These are phyloP conservation scores for Crithidia expoeki DNA, from an alignment of 208 protist genomes.

Conservation along the genomic window DNA sequence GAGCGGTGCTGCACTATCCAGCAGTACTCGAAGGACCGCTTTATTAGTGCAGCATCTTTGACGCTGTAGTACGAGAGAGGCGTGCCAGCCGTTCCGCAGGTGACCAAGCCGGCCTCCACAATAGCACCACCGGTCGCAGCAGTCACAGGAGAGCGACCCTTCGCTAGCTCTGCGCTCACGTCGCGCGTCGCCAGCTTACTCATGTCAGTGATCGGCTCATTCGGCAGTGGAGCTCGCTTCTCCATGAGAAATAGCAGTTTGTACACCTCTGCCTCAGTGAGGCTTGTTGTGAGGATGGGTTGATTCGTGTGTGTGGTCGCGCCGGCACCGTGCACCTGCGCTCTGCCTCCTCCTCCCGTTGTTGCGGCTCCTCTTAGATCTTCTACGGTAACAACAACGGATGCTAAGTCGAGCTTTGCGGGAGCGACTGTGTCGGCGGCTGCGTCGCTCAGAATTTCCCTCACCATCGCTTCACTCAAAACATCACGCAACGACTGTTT, in stretches of 20 bases:
- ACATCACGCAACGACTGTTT: not conserved
- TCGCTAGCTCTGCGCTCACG: not conserved
- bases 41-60: constrained; percentile 4
- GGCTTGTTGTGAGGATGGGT: constrained; percentile 6
- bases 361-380: no score
- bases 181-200: not conserved
- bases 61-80: constrained; percentile 15
- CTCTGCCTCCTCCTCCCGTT: not conserved
- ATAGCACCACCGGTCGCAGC: not conserved
- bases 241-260: constrained; percentile 14
- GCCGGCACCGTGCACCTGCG: constrained; percentile 1
- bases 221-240: constrained; percentile 18
- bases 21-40: constrained; percentile 36
- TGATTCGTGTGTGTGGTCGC: not conserved
- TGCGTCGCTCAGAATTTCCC: not conserved
- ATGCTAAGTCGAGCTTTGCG: not conserved
- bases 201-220: constrained; percentile 10
- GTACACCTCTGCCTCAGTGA: constrained; percentile 26
- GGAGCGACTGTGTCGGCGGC: not conserved
- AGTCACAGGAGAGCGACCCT: no score
- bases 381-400: not conserved
- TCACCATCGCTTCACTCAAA: not conserved
- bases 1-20: constrained; percentile 15
- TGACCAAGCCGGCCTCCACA: not conserved
- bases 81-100: constrained; percentile 11